Percentiles rank a stretch among this genome's conserved stretches.
Evolutionary conservation across 139 green algal genomes (phyloP).

Genomic region (Pleodorina starrii): DNA sequence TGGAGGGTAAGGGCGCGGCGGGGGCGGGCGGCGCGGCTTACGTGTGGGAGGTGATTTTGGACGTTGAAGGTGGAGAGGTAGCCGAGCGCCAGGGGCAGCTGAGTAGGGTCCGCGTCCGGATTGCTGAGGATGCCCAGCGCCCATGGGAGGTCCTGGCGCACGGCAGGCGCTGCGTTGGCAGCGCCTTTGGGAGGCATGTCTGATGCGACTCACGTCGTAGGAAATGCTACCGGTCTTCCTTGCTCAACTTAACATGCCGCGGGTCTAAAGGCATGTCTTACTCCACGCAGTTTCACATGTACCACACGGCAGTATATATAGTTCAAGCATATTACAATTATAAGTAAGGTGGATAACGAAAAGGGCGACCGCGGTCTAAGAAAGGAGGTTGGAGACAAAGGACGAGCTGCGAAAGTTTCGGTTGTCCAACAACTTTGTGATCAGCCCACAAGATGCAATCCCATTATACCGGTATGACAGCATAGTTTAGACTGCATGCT

Average conservation of each 20-base stretch:
- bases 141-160: not conserved
- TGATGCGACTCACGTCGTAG: not conserved
- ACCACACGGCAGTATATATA: not conserved
- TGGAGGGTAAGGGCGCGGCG: not conserved
- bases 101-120: not conserved
- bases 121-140: not conserved
- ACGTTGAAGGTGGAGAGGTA: not conserved
- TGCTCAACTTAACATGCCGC: slow-evolving; percentile 4
- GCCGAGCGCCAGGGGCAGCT: slow-evolving; percentile 14
- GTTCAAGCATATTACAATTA: too few species aligned
- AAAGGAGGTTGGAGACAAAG: too few species aligned
- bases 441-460: too few species aligned
- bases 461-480: too few species aligned
- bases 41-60: not conserved
- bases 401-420: too few species aligned
- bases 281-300: not conserved
- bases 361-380: too few species aligned
- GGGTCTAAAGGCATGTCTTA: not conserved
- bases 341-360: too few species aligned
- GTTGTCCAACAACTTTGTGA: too few species aligned
- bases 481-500: too few species aligned
- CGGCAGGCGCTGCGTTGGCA: not conserved
- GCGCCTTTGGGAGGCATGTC: slow-evolving; percentile 31
- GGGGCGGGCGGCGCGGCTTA: not conserved
- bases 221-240: not conserved